Evolutionary conservation across 352 stramenopile species (phyloP).

Genomic region (Phytophthora pini): DNA sequence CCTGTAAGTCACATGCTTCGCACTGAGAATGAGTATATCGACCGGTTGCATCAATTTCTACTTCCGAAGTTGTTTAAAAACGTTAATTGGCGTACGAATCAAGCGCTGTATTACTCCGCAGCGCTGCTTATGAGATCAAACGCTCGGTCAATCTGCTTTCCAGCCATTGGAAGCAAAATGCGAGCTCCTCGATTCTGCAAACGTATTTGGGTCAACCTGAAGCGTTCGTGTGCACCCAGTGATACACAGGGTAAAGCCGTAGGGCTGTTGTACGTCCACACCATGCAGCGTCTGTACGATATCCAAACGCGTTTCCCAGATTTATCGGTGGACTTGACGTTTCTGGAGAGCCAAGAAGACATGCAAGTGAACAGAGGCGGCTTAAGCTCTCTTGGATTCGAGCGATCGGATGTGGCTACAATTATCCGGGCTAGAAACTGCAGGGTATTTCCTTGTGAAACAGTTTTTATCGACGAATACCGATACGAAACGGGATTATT

Average conservation of each 20-base stretch:
- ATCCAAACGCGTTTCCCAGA: slow-evolving; percentile 26
- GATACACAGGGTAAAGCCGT: slow-evolving; percentile 8
- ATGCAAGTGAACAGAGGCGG: slow-evolving; percentile 26
- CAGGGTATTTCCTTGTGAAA: slow-evolving; percentile 31
- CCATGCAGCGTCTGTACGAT: slow-evolving; percentile 15
- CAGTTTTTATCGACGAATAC: slow-evolving; percentile 51
- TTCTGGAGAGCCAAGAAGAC: slow-evolving; percentile 39
- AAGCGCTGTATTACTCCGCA: slow-evolving; percentile 40
- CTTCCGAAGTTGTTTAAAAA: slow-evolving; percentile 40
- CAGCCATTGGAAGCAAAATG: not conserved
- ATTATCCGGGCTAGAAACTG: slow-evolving; percentile 34
- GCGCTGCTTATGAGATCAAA: slow-evolving; percentile 12
- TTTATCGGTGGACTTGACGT: slow-evolving; percentile 26
- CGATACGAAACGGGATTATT: slow-evolving; percentile 43
- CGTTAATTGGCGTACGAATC: slow-evolving; percentile 42
- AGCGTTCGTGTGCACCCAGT: slow-evolving; percentile 17
- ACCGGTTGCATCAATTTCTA: slow-evolving; percentile 53
- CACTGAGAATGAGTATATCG: slow-evolving; percentile 32
- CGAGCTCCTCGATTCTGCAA: slow-evolving; percentile 22
- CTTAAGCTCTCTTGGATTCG: slow-evolving; percentile 21
- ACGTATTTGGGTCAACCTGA: slow-evolving; percentile 35
- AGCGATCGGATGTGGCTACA: slow-evolving; percentile 24
- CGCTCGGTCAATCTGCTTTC: slow-evolving; percentile 29
- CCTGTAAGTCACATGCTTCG: slow-evolving; percentile 20
- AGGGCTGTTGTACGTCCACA: slow-evolving; percentile 24